phyloP scores from a whole-genome alignment of 2,329 filamentous ascomycete genomes.

The Coniochaeta prunicola region DNA sequence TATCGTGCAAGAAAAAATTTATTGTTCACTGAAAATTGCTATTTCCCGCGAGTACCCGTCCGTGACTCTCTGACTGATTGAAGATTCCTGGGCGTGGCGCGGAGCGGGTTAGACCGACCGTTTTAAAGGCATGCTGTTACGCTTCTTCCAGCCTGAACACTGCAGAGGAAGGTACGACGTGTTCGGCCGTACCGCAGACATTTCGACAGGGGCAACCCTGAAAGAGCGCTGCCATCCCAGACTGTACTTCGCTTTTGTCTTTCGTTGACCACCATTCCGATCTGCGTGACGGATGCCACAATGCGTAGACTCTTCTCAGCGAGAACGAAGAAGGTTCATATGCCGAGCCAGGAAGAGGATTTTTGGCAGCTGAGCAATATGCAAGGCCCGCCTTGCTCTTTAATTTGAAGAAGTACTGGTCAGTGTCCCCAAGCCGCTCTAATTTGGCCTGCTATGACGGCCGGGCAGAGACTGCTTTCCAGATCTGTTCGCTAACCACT shows the following conservation, averaged over 20 bases:
- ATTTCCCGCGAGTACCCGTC: too few species aligned
- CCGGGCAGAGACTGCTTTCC: slow-evolving; percentile 12
- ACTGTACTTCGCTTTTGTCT: background rate
- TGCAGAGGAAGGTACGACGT: background rate
- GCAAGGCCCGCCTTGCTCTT: background rate
- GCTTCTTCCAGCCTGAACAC: background rate
- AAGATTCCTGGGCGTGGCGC: background rate
- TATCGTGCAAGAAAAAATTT: too few species aligned
- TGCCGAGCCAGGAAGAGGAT: background rate
- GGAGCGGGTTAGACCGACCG: background rate
- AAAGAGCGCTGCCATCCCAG: background rate
- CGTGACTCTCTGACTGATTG: too few species aligned
- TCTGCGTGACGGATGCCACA: background rate
- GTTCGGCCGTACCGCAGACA: background rate
- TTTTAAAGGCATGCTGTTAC: background rate
- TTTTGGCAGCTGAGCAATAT: background rate
- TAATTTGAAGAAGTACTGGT: background rate
- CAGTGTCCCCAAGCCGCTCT: background rate
- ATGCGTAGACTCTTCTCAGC: background rate
- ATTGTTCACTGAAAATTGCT: too few species aligned
- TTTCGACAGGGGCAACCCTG: background rate
- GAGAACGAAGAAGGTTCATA: background rate
- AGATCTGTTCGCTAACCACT: slow-evolving; percentile 24
- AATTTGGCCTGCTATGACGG: background rate
- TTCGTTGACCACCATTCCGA: background rate